These are phyloP conservation scores for Eimeria brunetti DNA, from an alignment of 169 alveolate species.

Conservation along the genomic window DNA sequence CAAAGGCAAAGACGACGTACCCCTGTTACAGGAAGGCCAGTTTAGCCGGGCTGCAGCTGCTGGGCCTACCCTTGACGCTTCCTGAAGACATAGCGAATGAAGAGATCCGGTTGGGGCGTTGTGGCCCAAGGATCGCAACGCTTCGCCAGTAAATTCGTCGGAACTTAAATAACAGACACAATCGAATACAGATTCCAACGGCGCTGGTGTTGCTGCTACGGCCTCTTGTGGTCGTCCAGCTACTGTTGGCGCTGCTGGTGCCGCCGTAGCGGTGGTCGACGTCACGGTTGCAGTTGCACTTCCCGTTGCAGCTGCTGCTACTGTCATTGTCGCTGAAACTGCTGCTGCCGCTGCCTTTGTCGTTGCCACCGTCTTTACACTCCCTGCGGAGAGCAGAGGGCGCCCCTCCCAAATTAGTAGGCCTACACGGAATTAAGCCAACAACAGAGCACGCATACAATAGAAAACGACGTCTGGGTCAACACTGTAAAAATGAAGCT, in stretches of 20 bases:
- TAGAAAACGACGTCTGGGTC: background rate
- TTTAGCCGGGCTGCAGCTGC: slow-evolving; percentile 16
- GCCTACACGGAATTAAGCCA: slow-evolving; percentile 1
- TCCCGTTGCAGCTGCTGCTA: background rate
- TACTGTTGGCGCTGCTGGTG: background rate
- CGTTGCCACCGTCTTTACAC: background rate
- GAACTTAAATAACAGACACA: slow-evolving; percentile 7
- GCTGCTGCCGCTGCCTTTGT: background rate
- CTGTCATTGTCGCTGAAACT: background rate
- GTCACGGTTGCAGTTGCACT: background rate
- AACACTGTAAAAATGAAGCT: background rate
- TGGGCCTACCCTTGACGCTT: slow-evolving; percentile 40
- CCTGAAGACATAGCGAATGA: slow-evolving; percentile 25
- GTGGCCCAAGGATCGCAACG: slow-evolving; percentile 17
- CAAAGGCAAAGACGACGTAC: background rate
- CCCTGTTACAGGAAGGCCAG: background rate
- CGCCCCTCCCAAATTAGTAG: slow-evolving; percentile 48
- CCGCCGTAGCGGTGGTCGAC: background rate
- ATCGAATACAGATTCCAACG: slow-evolving; percentile 13
- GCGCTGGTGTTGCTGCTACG: background rate
- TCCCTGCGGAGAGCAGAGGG: background rate
- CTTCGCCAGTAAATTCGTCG: slow-evolving; percentile 54
- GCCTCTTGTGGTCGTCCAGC: background rate
- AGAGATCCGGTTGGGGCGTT: slow-evolving; percentile 18
- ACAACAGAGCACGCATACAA: background rate